These are phyloP conservation scores for Aspergillus cristatus DNA, from an alignment of 495 filamentous ascomycete genomes.

Conservation along the genomic window DNA sequence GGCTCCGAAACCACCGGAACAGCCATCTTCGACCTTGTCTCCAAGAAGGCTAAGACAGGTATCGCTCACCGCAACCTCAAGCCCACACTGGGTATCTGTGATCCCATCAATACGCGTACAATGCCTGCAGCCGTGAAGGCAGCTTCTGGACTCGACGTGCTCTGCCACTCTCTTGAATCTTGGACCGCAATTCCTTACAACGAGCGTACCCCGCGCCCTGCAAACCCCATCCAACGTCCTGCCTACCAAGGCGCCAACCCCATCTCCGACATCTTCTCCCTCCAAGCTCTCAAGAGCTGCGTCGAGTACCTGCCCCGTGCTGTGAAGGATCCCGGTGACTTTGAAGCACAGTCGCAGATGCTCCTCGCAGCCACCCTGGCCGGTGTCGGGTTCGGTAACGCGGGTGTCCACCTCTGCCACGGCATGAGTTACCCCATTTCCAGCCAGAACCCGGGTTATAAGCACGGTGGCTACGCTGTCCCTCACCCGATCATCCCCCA, in stretches of 20 bases:
- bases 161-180: constrained; percentile 87
- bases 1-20: constrained; percentile 95
- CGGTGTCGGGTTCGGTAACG: constrained; percentile 94
- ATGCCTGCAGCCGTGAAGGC: constrained; percentile 92
- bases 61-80: constrained; percentile 93
- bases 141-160: constrained; percentile 80
- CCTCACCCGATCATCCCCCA: constrained; percentile 78
- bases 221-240: constrained; percentile 83
- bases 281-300: constrained; percentile 68
- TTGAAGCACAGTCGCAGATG: constrained; percentile 90
- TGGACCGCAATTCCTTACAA: constrained; percentile 96
- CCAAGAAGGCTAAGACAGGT: constrained; percentile 84
- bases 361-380: constrained; percentile 88
- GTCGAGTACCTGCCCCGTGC: constrained; percentile 87
- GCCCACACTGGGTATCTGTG: constrained; percentile 90
- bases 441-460: constrained; percentile 84
- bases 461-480: constrained; percentile 74
- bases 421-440: constrained; percentile 96
- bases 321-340: constrained; percentile 77
- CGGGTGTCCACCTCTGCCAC: constrained; percentile 94
- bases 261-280: constrained; percentile 90
- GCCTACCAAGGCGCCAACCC: constrained; percentile 97
- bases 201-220: constrained; percentile 70
- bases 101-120: constrained; percentile 87
- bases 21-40: constrained; percentile 91